Evolutionary conservation across 2,329 filamentous ascomycete species (phyloP), one percentile per base, ranked within the genome.

Genomic region (Fusarium oligoseptatum): DNA sequence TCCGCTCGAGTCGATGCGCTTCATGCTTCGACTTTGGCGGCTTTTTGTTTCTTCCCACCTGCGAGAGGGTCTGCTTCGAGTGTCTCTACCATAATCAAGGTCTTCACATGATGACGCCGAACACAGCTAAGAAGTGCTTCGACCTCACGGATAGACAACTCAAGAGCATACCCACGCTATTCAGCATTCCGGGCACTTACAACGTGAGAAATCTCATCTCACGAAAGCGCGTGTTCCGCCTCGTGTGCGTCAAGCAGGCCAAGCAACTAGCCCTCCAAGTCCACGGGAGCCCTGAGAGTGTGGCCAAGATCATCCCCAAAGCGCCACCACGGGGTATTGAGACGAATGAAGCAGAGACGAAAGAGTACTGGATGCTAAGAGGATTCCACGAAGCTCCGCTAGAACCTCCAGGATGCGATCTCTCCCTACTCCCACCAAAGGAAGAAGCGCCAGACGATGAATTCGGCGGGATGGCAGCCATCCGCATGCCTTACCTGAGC

Each of bases 11-110:
- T 2, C 27, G 58, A 11, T 82, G 80, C 56, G 72, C 63, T 9
- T 78, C 76, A 4, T 82, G 79, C 57, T 67, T 68, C 41, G 64
- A 77, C 7, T 80, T 77, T 58, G 80, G 77, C 6, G 72, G 62
- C 11, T 80, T 79, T 39, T 41, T 81, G 11, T 80, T 80, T 27
- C 72, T 81, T 9, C 77, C 79, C 1, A 78, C 75, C 2, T 81
- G 78, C 66, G 76, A 80, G 43, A 75, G 80, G 60, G 60, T 75
- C 36, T 82, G 80, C 70, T 73, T 70, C 29, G 60, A 73, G 48
- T 81, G 81, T 52, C 68, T 81, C 43, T 8, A 29, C n/a, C 24
- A 60, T 10, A 78, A 77, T 64, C 55, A 55, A 12, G 67, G 71
- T 7, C 60, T 77, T 5, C 66, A 71, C 64, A 71, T 79, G 71